Conservation (phyloP, 495 filamentous ascomycete genomes). For the Podospora australis region DNA sequence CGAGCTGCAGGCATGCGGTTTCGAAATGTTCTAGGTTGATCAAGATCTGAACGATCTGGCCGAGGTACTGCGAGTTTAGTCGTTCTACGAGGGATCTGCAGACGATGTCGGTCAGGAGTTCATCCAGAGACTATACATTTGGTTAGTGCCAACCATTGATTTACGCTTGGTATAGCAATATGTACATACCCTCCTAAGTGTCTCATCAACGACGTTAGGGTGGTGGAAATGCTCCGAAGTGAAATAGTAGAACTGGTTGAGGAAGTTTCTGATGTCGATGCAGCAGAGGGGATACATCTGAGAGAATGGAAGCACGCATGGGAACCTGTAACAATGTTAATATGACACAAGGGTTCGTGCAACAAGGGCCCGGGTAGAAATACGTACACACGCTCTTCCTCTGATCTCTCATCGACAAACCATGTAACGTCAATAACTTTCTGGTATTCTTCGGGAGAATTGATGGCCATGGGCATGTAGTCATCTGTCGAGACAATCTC, state of each 20-base stretch:
- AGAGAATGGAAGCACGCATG: constrained; percentile 89
- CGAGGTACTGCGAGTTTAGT: constrained; percentile 84
- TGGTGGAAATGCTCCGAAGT: constrained; percentile 90
- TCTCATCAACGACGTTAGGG: constrained; percentile 79
- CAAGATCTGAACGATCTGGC: constrained; percentile 95
- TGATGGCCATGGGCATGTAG: constrained; percentile 98
- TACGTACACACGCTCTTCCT: constrained; percentile 67
- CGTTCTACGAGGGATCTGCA: constrained; percentile 84
- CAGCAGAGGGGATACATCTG: constrained; percentile 99
- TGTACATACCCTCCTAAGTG: constrained; percentile 58
- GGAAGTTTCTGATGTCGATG: constrained; percentile 92
- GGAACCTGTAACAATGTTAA: constrained; percentile 53
- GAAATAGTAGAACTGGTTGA: constrained; percentile 95
- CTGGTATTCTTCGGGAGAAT: constrained; percentile 82
- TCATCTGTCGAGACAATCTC: constrained; percentile 95
- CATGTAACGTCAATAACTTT: constrained; percentile 91
- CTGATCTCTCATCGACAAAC: constrained; percentile 75
- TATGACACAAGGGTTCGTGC: neutral
- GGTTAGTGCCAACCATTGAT: constrained; percentile 11
- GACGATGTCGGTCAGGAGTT: constrained; percentile 82
- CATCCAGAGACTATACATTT: constrained; percentile 56
- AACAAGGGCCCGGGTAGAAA: neutral
- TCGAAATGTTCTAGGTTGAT: constrained; percentile 98
- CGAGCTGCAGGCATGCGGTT: constrained; percentile 79
- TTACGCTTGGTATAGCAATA: too few relatives aligned